phyloP scores from a whole-genome alignment of 2,329 filamentous ascomycete species.

The Calonectria leucothoes region DNA sequence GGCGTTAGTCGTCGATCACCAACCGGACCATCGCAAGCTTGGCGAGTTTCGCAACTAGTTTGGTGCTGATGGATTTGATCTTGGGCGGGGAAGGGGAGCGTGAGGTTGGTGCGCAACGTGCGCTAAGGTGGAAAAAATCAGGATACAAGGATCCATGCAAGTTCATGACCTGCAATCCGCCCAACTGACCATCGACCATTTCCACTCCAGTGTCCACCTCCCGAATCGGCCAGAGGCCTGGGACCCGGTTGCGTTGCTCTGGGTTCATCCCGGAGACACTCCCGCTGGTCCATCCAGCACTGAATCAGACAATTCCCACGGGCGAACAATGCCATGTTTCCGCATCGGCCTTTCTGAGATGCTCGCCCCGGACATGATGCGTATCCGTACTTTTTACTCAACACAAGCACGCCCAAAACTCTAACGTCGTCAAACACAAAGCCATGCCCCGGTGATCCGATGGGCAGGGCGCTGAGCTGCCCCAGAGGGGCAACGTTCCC shows the following conservation, averaged over 20 bases:
- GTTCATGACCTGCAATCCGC: conserved; percentile 12
- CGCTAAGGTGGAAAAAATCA: conserved; percentile 13
- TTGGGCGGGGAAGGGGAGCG: neutral
- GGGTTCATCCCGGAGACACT: neutral
- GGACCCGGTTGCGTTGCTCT: neutral
- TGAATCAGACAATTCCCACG: neutral
- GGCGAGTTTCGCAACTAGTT: neutral
- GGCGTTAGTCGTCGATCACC: neutral
- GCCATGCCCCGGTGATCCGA: conserved; percentile 1
- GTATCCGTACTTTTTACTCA: neutral
- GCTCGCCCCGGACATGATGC: neutral
- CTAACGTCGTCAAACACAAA: neutral
- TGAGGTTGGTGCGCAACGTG: neutral
- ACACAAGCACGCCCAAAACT: neutral
- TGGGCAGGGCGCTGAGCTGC: neutral
- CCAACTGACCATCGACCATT: conserved; percentile 13
- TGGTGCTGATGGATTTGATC: neutral
- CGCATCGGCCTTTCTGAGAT: neutral
- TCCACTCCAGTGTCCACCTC: conserved; percentile 6
- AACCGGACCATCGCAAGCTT: neutral
- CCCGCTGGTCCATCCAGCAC: neutral
- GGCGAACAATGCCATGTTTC: neutral
- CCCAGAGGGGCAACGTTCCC: neutral
- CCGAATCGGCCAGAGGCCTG: conserved; percentile 7
- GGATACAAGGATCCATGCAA: conserved; percentile 7